Evolutionary conservation across 179 eudicot species (phyloP).

Genomic region (Drosera spatulata): DNA sequence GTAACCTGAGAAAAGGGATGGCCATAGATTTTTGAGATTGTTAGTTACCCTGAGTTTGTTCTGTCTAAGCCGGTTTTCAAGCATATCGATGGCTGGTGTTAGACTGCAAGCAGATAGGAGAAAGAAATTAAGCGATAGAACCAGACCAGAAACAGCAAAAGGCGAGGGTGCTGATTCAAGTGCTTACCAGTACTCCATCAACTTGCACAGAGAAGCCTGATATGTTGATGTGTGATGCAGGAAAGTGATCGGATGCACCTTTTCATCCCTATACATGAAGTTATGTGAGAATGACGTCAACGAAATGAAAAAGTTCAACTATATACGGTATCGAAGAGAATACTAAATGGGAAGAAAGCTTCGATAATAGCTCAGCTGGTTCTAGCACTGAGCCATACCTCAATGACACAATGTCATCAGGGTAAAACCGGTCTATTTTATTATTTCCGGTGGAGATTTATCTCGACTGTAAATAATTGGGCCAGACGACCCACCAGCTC

Average conservation of each 20-base stretch:
- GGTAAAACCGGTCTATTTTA: too few species aligned
- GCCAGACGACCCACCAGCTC: too few species aligned
- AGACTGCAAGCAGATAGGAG: constrained; percentile 41
- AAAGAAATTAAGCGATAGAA: not conserved
- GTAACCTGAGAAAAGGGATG: too few species aligned
- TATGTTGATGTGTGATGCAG: constrained; percentile 95
- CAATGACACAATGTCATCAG: too few species aligned
- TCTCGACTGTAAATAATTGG: too few species aligned
- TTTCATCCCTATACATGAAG: constrained; percentile 46
- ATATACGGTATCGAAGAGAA: not conserved
- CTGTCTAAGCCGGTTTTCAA: constrained; percentile 65
- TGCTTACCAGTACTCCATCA: constrained; percentile 91
- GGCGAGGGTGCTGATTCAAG: not conserved
- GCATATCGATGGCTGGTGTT: constrained; percentile 81
- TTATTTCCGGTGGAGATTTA: too few species aligned
- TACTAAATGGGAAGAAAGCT: not conserved
- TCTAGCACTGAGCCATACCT: too few species aligned
- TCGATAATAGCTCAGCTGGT: too few species aligned
- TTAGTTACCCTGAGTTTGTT: constrained; percentile 70
- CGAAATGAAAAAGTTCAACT: too few species aligned
- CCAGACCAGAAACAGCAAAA: constrained; percentile 4
- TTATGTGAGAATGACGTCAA: not conserved
- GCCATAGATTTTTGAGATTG: not conserved
- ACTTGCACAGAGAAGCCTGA: constrained; percentile 96
- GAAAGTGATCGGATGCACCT: constrained; percentile 86